phyloP scores from a whole-genome alignment of 129 eudicot species.

The Saussurea involucrata region DNA sequence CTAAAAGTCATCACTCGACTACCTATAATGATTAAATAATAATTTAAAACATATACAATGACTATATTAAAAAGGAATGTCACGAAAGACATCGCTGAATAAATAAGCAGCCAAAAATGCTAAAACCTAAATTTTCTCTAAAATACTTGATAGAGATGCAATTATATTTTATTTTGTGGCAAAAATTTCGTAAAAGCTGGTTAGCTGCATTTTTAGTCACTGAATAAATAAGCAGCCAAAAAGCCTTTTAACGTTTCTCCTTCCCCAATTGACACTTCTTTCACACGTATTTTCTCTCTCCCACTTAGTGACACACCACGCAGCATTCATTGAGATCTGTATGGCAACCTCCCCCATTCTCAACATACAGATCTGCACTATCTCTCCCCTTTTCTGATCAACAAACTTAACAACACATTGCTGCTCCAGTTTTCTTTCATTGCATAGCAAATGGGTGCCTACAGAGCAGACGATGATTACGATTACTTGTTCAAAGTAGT shows the following conservation, averaged over 20 bases:
- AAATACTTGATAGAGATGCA: too few relatives aligned
- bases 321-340: constrained; percentile 27
- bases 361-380: constrained; percentile 23
- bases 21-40: too few relatives aligned
- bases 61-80: too few relatives aligned
- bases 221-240: not conserved
- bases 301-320: not conserved
- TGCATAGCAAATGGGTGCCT: constrained; percentile 36
- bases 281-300: constrained; percentile 12
- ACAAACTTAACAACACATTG: not conserved
- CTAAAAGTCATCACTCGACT: too few relatives aligned
- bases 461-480: constrained; percentile 59
- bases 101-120: too few relatives aligned
- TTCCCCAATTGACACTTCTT: not conserved
- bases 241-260: constrained; percentile 7
- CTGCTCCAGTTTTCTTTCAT: not conserved
- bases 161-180: too few relatives aligned
- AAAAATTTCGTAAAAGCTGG: not conserved
- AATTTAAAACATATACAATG: too few relatives aligned
- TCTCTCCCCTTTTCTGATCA: constrained; percentile 5
- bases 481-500: constrained; percentile 50
- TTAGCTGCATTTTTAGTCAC: not conserved
- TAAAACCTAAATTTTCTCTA: too few relatives aligned
- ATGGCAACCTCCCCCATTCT: not conserved
- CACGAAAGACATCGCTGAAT: too few relatives aligned